Evolutionary conservation across 371 early-diverging fungal species (phyloP).

Genomic region (Phascolomyces articulosus): DNA sequence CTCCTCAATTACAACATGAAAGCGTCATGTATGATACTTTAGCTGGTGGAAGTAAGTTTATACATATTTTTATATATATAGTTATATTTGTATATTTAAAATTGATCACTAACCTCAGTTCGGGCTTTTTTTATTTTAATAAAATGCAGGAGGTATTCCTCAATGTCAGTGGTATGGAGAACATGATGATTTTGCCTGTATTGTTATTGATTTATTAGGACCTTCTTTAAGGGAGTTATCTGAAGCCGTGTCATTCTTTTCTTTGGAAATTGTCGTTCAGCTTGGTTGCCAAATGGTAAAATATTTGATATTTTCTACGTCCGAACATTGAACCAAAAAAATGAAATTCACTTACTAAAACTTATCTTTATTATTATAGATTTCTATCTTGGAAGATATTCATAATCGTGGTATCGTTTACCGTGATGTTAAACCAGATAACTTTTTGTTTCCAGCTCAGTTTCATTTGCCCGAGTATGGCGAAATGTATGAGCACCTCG

Average conservation of each 20-base stretch:
- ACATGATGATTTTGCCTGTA: slow-evolving; percentile 88
- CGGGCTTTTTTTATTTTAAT: neutral
- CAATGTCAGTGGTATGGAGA: slow-evolving; percentile 90
- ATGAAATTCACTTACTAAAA: neutral
- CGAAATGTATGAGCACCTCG: neutral
- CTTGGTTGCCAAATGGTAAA: slow-evolving; percentile 63
- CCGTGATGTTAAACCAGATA: slow-evolving; percentile 94
- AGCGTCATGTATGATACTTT: slow-evolving; percentile 53
- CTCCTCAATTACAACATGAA: slow-evolving; percentile 61
- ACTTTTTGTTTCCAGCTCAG: slow-evolving; percentile 79
- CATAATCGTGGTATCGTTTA: slow-evolving; percentile 89
- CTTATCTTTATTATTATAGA: slow-evolving; percentile 48
- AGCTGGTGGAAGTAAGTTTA: slow-evolving; percentile 56
- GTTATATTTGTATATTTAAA: neutral
- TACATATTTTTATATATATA: neutral
- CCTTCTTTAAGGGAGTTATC: slow-evolving; percentile 91
- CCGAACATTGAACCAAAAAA: neutral
- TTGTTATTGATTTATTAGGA: slow-evolving; percentile 97
- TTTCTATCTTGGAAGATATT: slow-evolving; percentile 95
- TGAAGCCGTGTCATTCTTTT: slow-evolving; percentile 43
- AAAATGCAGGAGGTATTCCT: slow-evolving; percentile 11
- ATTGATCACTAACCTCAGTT: neutral
- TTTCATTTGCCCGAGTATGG: slow-evolving; percentile 34
- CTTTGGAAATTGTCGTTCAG: slow-evolving; percentile 54
- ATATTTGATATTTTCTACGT: neutral